Base-by-base conservation (phyloP, 148 eudicot species). In the Persicaria tinctoria region DNA sequence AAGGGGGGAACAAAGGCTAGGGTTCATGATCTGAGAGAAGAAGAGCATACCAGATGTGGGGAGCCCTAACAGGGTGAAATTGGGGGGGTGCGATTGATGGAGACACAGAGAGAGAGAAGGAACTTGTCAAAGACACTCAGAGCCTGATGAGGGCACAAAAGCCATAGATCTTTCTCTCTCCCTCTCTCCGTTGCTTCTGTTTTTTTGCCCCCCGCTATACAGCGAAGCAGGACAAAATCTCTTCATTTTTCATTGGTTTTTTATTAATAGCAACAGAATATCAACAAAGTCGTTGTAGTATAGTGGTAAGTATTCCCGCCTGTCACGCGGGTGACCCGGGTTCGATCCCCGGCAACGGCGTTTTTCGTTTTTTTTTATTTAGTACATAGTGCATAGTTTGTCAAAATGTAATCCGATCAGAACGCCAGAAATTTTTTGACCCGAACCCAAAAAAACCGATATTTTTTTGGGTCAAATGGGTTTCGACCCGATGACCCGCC, bases 261-360 rank as follows among this genome's bases (percentile, higher is more conserved):
- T 32, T 32, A 32, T 32, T 32, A 32, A 32, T 1, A 32, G 41
- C 2, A 32, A 32, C 3, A 2, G 3, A 1, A 1, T 32, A 32
- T 32, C 68, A 60, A 41, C 2, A 48, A 57, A 48, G 98, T 94
- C 93, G 97, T 91, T 91, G 97, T 93, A 91, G 95, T 93, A 94
- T 94, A 91, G 98, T 94, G 98, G 98, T 94, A 51, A 94, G 98
- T 94, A 91, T 94, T 86, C 88, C 97, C 95, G 97, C 93, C 95
- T 93, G 98, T 93, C 97, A 93, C 96, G 93, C 96, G 97, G 97
- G 89, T 83, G 98, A 90, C 97, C 97, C 96, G 98, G 98, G 98
- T 94, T 94, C 96, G 97, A 94, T 92, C 97, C 98, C 98, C 96
- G 97, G 97, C 96, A 91, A 82, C 96, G 95, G 97, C 97, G 97